Conservation (phyloP, 768 basidiomycete genomes). For the Lactifluus hygrophoroides region DNA sequence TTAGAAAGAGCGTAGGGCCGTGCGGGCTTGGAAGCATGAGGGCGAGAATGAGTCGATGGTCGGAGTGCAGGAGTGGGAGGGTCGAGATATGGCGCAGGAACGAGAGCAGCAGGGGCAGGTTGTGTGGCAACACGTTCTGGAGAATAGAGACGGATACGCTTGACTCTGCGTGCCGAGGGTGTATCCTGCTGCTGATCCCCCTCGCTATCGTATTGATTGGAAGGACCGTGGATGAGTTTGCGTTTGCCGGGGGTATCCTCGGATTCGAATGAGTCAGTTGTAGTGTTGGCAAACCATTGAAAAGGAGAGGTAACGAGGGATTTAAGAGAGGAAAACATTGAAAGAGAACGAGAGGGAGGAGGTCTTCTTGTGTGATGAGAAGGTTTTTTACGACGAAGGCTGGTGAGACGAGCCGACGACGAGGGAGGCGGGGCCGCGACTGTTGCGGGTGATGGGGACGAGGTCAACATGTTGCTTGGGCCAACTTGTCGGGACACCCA, state of each 20-base stretch:
- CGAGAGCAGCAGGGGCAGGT: background rate
- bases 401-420: slow-evolving; percentile 15
- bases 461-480: slow-evolving; percentile 22
- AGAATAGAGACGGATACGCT: slow-evolving; percentile 25
- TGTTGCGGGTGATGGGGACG: slow-evolving; percentile 22
- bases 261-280: slow-evolving; percentile 21
- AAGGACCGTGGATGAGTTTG: slow-evolving; percentile 18
- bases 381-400: slow-evolving; percentile 18
- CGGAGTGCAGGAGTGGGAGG: slow-evolving; percentile 17
- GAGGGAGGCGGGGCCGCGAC: slow-evolving; percentile 23
- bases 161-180: slow-evolving; percentile 14
- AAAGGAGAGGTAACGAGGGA: slow-evolving; percentile 29
- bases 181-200: slow-evolving; percentile 18
- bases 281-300: slow-evolving; percentile 25
- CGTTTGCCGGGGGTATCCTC: slow-evolving; percentile 30
- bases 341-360: slow-evolving; percentile 24
- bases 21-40: background rate
- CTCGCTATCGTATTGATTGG: slow-evolving; percentile 9
- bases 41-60: slow-evolving; percentile 1
- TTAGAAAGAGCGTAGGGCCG: slow-evolving; percentile 14
- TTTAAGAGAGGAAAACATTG: slow-evolving; percentile 30
- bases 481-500: slow-evolving; percentile 32
- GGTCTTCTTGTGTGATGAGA: slow-evolving; percentile 15
- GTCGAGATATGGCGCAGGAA: slow-evolving; percentile 12
- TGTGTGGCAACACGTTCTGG: background rate